Conservation (phyloP, 352 stramenopile species). For the Phytophthora vignae region DNA sequence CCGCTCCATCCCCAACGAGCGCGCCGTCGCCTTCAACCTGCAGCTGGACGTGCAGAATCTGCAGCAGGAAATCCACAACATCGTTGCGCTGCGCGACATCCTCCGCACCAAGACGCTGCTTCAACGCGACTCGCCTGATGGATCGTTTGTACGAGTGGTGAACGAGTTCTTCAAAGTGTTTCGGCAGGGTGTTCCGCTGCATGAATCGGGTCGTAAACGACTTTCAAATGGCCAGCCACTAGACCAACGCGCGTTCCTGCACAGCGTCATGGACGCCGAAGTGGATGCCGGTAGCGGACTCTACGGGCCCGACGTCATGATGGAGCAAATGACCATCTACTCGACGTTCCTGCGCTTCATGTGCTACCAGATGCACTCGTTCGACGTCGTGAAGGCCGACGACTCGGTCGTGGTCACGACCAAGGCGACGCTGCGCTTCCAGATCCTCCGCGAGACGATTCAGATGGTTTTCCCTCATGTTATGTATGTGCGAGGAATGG, state of each 20-base stretch:
- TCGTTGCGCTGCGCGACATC: constrained; percentile 22
- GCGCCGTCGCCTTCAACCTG: constrained; percentile 43
- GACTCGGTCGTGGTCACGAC: not conserved
- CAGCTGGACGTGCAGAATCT: constrained; percentile 44
- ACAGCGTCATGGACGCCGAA: not conserved
- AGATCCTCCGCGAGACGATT: not conserved
- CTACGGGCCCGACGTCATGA: not conserved
- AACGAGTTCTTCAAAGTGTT: constrained; percentile 18
- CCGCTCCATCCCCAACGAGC: constrained; percentile 41
- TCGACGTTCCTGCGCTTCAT: constrained; percentile 7
- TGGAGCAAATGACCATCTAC: not conserved
- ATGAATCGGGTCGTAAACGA: not conserved
- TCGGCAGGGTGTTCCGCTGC: constrained; percentile 8
- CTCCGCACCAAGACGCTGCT: constrained; percentile 1
- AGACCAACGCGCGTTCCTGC: constrained; percentile 13
- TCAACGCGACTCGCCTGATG: constrained; percentile 20
- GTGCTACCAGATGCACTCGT: not conserved
- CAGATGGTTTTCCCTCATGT: not conserved
- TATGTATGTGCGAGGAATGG: not conserved
- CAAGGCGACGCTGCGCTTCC: not conserved
- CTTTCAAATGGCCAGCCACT: not conserved
- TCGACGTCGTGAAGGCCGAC: not conserved
- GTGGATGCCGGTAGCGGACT: not conserved
- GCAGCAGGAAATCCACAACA: constrained; percentile 40
- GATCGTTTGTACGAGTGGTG: constrained; percentile 15